Base-by-base conservation (phyloP, 805 yeast species). In the Metschnikowia cerradonensis region DNA sequence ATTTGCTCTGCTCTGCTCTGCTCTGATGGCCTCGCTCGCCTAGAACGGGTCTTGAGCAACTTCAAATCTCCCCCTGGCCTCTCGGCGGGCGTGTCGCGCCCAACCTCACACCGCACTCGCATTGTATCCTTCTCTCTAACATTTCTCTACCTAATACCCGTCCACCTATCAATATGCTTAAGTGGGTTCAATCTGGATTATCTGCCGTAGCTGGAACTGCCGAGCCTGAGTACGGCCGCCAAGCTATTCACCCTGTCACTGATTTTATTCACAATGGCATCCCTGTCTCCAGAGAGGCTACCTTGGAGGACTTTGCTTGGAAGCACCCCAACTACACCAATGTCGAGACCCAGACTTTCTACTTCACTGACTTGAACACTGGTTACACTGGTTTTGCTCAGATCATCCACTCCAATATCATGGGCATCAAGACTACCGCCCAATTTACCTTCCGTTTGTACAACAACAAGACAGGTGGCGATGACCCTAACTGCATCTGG, bases 191-290 rank as follows among this genome's bases (percentile, higher is more conserved):
- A 73, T 85, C 90, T 55, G 84, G 90, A 58, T 76, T 88, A 48
- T 88, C 97, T n/a, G 94, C 95, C 5, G 94, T 90, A 42, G 92
- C 97, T 5, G 99, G 99, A 49, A 82, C 96, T 11, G 97, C 96
- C 2, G 99, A 94, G 68, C 99, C 99, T 23, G 96, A 87, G 65
- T 94, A 94, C 63, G 99, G 99, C 48, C 79, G 86, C 38, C 96
- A 86, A 46, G 95, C 96, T 38, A 88, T 94, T 58, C 92, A 86
- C 62, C 81, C 97, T n/a, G 82, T 91, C 51, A 80, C 87, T 39
- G 80, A 80, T 35, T 66, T 81, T 41, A 81, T 85, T 42, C 52
- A 53, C 23, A 30, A 31, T 32, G 54, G 49, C 19, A 62, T 60
- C 17, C 75, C 77, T 37, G 58, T 63, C 20, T 88, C 72, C 61